Evolutionary conservation across 441 rosid genomes (phyloP), one percentile per base, ranked within the genome.

Genomic region (Monsonia emarginata): DNA sequence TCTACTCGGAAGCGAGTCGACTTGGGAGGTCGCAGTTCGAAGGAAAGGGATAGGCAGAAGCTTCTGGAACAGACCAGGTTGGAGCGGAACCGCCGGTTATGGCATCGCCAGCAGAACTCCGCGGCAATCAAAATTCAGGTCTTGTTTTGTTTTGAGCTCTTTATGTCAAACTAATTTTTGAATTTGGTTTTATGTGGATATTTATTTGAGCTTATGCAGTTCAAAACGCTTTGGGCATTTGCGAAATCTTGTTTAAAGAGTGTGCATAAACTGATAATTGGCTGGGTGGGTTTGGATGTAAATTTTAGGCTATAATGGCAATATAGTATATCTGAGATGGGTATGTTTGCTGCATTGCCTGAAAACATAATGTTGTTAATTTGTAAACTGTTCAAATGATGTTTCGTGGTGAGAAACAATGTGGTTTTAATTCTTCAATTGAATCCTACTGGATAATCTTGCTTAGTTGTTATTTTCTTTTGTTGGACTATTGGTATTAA

Each of bases 21-120:
- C 78, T 84, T 94, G 74, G 99, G 99, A 44, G 99, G 99, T 56
- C 86, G 96, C 81, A 91, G 99, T 65, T 79, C 95, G 3, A 94
- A 94, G 77, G 96, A 94, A 81, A 83, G 96, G 73, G 99, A 94
- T 64, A 86, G 91, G 46, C 86, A 89, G 80, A 94, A 94, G 82
- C 99, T 94, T 80, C 77, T 94, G 5, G 97, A 94, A 72, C 95
- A 90, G 77, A 88, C 99, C 36, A 82, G 97, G 62, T 75, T 84
- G 83, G 96, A 94, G 80, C 85, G 99, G 2, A 86, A 94, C 65
- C 95, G 92, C 64, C 84, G 99, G 18, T 79, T 90, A 61, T 76
- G 82, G 81, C 67, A 80, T 70, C 83, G 91, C 68, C 88, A 84
- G 75, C 90, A 88, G 83, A 91, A 85, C 76, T 74, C 85, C 0